Base-by-base conservation (phyloP, 352 stramenopile species). In the Pythium folliculosum region DNA sequence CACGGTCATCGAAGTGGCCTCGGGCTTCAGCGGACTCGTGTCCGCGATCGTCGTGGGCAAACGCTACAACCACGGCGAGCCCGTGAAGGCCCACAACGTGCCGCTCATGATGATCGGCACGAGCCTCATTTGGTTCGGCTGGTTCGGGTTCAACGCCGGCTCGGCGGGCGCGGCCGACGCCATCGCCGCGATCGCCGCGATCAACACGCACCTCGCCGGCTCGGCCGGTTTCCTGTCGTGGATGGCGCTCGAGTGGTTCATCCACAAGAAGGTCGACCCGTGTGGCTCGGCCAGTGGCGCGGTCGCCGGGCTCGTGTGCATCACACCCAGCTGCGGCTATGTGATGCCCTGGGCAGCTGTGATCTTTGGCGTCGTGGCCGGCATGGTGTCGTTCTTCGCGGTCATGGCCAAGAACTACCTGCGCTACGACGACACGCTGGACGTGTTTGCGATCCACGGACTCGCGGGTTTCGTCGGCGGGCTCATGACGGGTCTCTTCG, bases 1-100 rank as follows among this genome's bases (percentile, higher is more conserved):
- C 55, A 92, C 83, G 19, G 88, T 96, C 19, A 91, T 96, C 54
- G 85, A 96, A 65, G 81, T 95, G n/a, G 89, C 86, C 6, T 88
- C 82, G 14, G 89, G 88, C 2, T 92, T 95, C 51, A 85, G 85
- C 21, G 88, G 77, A 6, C 77, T 95, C 12, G 86, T 88, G 27
- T 81, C 80, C 8, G 79, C 86, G 6, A 63, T 91, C 9, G 72
- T 96, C 45, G 77, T 95, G 0, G 88, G 88, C 10, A 82, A 87
- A 61, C 75, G 80, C 10, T 90, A 90, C 75, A 90, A 91, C 61
- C 80, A 91, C 69, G 70, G 66, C 10, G 85, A 90, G 25, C 67
- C 75, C 6, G 80, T 94, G 21, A 89, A 88, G 60, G 85, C 86
- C 3, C 87, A 94, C 77, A 94, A 96, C 71, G 80, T 95, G 35